Evolutionary conservation across 148 eudicot genomes (phyloP).

Genomic region (Silene latifolia): DNA sequence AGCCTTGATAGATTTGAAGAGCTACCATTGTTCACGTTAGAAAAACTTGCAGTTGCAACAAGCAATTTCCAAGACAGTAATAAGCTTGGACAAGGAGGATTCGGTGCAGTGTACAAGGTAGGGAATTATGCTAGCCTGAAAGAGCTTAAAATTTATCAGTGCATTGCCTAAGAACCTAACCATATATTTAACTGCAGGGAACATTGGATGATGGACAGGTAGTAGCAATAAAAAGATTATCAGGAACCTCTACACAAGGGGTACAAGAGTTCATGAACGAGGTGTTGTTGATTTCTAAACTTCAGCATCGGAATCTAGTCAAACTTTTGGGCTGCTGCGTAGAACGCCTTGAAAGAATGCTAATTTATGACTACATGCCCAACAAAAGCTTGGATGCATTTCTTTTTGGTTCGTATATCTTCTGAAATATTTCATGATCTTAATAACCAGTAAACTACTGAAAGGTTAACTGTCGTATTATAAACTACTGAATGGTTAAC

Average conservation of each 20-base stretch:
- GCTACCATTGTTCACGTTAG: slow-evolving; percentile 27
- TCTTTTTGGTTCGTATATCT: slow-evolving; percentile 28
- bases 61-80: slow-evolving; percentile 27
- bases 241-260: slow-evolving; percentile 34
- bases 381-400: slow-evolving; percentile 33
- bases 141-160: not conserved
- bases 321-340: slow-evolving; percentile 40
- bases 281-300: slow-evolving; percentile 33
- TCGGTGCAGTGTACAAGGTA: slow-evolving; percentile 45
- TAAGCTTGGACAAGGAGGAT: slow-evolving; percentile 45
- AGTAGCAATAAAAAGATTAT: slow-evolving; percentile 34
- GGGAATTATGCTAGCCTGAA: not conserved
- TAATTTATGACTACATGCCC: slow-evolving; percentile 36
- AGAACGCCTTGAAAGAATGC: slow-evolving; percentile 29
- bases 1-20: slow-evolving; percentile 11
- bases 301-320: slow-evolving; percentile 45
- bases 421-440: not conserved
- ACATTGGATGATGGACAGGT: slow-evolving; percentile 28
- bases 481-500: not conserved
- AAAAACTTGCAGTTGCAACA: slow-evolving; percentile 24
- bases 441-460: no score
- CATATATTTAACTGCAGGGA: slow-evolving; percentile 20
- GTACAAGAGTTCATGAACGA: slow-evolving; percentile 37
- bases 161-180: not conserved
- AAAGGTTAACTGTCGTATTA: no score